Percentiles rank a stretch among this genome's conserved stretches.
Conservation (phyloP, 164 flowering plant species). For the Macadamia tetraphylla region DNA sequence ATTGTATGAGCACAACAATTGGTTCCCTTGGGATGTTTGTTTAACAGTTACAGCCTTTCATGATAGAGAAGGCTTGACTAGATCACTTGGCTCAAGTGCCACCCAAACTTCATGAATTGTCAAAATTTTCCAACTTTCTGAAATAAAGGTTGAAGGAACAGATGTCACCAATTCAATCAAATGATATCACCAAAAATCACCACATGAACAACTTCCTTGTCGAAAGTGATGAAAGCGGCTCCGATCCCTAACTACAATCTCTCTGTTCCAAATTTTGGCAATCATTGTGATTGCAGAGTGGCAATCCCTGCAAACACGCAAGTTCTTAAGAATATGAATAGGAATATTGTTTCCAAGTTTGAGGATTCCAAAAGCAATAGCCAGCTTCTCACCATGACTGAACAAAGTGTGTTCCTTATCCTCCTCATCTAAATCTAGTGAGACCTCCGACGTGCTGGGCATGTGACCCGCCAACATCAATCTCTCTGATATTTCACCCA, state of each 20-base stretch:
- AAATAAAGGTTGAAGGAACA: no score
- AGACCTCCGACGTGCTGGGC: conserved; percentile 3
- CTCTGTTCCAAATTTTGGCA: conserved; percentile 6
- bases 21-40: no score
- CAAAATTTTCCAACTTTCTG: no score
- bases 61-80: no score
- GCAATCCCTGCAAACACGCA: conserved; percentile 11
- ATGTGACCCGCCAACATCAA: conserved; percentile 11
- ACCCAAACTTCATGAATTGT: no score
- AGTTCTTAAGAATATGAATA: conserved; percentile 9
- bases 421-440: neutral
- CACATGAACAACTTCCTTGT: conserved; percentile 7
- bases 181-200: conserved; percentile 7
- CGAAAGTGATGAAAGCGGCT: conserved; percentile 11
- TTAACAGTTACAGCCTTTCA: no score
- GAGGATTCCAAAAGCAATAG: conserved; percentile 10
- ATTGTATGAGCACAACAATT: no score
- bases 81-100: no score
- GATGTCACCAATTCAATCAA: neutral
- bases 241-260: conserved; percentile 5
- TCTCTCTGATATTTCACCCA: conserved; percentile 1
- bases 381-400: conserved; percentile 8
- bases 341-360: neutral
- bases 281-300: conserved; percentile 4
- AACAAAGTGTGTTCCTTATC: conserved; percentile 1